Evolutionary conservation across 2,329 filamentous ascomycete species (phyloP).

Genomic region (Annulohypoxylon truncatum): DNA sequence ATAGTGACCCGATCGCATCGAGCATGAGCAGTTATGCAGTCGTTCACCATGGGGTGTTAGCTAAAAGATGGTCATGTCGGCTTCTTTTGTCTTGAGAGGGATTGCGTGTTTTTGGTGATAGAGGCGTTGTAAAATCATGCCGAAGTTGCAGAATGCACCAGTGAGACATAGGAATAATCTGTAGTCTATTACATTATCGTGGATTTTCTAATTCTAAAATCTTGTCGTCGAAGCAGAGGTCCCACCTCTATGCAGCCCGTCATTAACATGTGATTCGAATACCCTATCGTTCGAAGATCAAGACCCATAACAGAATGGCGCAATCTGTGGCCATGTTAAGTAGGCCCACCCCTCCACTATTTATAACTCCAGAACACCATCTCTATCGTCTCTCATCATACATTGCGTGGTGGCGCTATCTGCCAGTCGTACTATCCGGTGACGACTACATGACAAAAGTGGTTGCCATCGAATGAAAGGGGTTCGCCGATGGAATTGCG

Average conservation of each 20-base stretch:
- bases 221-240: slow-evolving; percentile 8
- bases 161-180: background rate
- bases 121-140: background rate
- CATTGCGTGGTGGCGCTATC: slow-evolving; percentile 3
- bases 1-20: background rate
- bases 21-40: background rate
- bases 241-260: background rate
- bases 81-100: background rate
- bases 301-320: slow-evolving; percentile 3
- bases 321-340: background rate
- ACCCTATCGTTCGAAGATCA: slow-evolving; percentile 1
- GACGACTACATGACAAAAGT: slow-evolving; percentile 30
- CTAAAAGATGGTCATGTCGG: background rate
- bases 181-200: slow-evolving; percentile 15
- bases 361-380: background rate
- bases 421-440: background rate
- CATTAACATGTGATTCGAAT: slow-evolving; percentile 6
- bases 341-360: background rate
- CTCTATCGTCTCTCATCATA: slow-evolving; percentile 4
- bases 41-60: background rate
- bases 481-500: slow-evolving; percentile 15
- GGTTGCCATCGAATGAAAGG: slow-evolving; percentile 24
- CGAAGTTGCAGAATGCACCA: background rate
- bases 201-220: slow-evolving; percentile 21
- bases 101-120: background rate